These are phyloP conservation scores for Hypholoma fasciculare DNA, from an alignment of 768 basidiomycete species.

Conservation along the genomic window DNA sequence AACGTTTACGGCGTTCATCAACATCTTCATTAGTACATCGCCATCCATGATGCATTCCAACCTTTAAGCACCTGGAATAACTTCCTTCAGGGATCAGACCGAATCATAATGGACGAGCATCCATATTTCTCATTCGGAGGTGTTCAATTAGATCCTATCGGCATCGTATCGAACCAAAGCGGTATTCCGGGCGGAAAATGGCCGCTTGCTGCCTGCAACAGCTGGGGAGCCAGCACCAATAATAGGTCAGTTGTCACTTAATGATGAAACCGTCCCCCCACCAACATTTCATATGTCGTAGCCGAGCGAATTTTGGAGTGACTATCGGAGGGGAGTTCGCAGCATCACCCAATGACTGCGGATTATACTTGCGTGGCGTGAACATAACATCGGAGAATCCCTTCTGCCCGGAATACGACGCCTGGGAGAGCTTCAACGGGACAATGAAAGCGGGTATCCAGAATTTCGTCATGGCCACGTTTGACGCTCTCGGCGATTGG, in stretches of 20 bases:
- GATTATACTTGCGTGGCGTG: conserved; percentile 28
- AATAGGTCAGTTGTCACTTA: conserved; percentile 32
- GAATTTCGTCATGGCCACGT: conserved; percentile 58
- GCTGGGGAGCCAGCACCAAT: conserved; percentile 61
- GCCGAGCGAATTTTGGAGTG: conserved; percentile 59
- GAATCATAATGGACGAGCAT: conserved; percentile 66
- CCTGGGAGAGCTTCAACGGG: conserved; percentile 59
- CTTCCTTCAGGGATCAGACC: conserved; percentile 58
- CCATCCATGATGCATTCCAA: conserved; percentile 47
- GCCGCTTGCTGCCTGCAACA: conserved; percentile 50
- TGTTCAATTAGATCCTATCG: conserved; percentile 33
- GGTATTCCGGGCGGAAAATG: conserved; percentile 43
- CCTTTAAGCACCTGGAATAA: conserved; percentile 41
- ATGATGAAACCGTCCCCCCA: neutral
- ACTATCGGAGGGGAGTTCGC: conserved; percentile 79
- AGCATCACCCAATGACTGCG: conserved; percentile 66
- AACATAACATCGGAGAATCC: conserved; percentile 37
- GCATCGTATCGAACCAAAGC: conserved; percentile 23
- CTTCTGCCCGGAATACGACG: conserved; percentile 34
- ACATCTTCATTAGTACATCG: conserved; percentile 43
- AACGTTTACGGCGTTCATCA: neutral
- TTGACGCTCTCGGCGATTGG: conserved; percentile 42
- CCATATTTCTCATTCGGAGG: conserved; percentile 66
- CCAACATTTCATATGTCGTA: conserved; percentile 10
- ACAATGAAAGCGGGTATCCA: conserved; percentile 36